Evolutionary conservation across 2,329 filamentous ascomycete species (phyloP), one percentile per base, ranked within the genome.

Genomic region (Hypoxylon sp.): DNA sequence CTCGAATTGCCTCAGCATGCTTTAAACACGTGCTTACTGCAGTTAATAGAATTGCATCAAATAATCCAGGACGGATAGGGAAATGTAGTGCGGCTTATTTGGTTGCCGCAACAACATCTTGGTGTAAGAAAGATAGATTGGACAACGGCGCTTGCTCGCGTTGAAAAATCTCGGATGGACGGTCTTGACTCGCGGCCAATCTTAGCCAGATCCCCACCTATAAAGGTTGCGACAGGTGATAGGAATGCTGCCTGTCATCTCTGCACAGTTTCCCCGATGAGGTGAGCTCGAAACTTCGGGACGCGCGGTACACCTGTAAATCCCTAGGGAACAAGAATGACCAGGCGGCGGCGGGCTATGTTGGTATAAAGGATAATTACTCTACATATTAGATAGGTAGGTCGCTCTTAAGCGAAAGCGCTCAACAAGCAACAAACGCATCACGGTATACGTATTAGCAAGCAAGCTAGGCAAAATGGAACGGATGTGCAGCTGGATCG

Each of bases 241-340:
- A 65, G 65, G 68, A 67, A 71, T 71, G 68, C 63, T 71, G 68
- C 66, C 63, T 71, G 68, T 71, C 68, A 68, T 67, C 56, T 65
- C 59, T 55, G 57, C 68, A 63, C 65, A 41, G 65, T 62, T 43
- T 56, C 65, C 66, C 68, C 57, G 65, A 71, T 71, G 68, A 71
- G 68, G 68, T 69, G 68, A 71, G 65, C 65, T 69, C 60, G 56
- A 62, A 56, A 51, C 43, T 58, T 67, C 68, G 66, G 68, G 68
- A 67, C 68, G 55, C 58, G 63, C 68, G 63, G 65, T 62, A 69
- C 67, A 48, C 52, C 32, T 61, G 28, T 57, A 64, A 71, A 71
- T 60, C 28, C 28, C 28, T 30, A 53, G 25, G 60, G 60, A 61
- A 53, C 32, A 58, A 52, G 32, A 32, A 38, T 45, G 50, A 63